Conservation (phyloP, 176 grass and related monocot species). For the Eragrostis nindensis region DNA sequence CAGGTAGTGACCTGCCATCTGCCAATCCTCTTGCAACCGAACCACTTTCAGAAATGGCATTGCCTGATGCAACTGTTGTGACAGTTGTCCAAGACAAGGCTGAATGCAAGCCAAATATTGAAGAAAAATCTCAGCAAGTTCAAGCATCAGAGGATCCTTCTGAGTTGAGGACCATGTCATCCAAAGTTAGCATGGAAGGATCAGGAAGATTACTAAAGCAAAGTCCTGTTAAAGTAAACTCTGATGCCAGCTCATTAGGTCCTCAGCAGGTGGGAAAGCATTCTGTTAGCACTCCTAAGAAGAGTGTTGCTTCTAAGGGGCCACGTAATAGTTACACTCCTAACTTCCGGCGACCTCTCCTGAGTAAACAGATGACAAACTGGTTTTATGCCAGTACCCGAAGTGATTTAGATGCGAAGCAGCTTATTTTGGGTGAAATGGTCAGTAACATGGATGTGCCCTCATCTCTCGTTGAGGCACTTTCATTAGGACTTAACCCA, state of each 20-base stretch:
- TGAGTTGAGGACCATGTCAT: background rate
- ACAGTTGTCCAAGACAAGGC: conserved; percentile 57
- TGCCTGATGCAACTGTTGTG: conserved; percentile 42
- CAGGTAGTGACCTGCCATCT: conserved; percentile 27
- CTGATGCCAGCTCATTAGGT: conserved; percentile 33
- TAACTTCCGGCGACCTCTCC: conserved; percentile 85
- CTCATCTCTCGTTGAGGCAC: conserved; percentile 74
- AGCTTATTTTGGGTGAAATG: conserved; percentile 69
- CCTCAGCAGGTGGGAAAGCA: conserved; percentile 44
- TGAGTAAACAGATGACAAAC: conserved; percentile 83
- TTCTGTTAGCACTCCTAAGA: conserved; percentile 42
- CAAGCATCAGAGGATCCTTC: conserved; percentile 39
- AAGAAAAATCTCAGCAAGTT: conserved; percentile 39
- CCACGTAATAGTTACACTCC: conserved; percentile 60
- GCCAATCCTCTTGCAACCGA: conserved; percentile 31
- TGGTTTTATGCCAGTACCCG: conserved; percentile 65
- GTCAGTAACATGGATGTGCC: conserved; percentile 64
- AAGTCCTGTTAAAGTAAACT: conserved; percentile 32
- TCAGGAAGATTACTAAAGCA: conserved; percentile 33
- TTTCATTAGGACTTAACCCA: conserved; percentile 73
- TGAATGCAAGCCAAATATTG: conserved; percentile 40
- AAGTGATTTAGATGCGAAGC: conserved; percentile 73
- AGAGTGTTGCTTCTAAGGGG: conserved; percentile 45
- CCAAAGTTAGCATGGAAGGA: conserved; percentile 7
- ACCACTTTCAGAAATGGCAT: conserved; percentile 35